Evolutionary conservation across 1,284 basidiomycete genomes (phyloP), one percentile per base, ranked within the genome.

Genomic region (Lignosus rhinocerotis): DNA sequence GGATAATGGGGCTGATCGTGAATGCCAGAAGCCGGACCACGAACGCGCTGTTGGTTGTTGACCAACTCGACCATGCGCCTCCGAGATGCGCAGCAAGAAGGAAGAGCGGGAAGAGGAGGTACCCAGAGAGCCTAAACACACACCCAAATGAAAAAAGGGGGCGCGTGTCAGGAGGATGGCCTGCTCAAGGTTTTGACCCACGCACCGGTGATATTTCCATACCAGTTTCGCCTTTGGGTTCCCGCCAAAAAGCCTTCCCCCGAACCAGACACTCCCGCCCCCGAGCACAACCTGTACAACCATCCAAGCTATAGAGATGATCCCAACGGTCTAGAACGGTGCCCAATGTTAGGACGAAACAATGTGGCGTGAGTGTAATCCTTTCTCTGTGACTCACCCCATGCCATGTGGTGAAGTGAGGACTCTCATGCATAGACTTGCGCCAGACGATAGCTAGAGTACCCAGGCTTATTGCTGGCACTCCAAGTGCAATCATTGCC

Each of bases 131-230:
- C 63, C 87, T 88, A 12, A 30, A 17, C 36, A 11, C 12, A n/a
- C 25, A 38, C 41, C n/a, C 12, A 31, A 8, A 33, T 12, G 21
- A 36, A 16, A 36, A 16, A 17, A 14, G 39, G n/a, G 14, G 2
- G 17, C n/a, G 14, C 19, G 21, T 6, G 19, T 19, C 25, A 45
- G 19, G 21, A 36, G 42, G 34, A 21, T 30, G 11, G 39, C 36
- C 19, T 17, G 12, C 21, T 19, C 7, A 30, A 42, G 6, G 42
- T 9, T 34, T 33, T 19, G 41, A n/a, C 34, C 4, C 21, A 19
- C 36, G 50, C 61, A 86, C 87, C 88, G 76, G 66, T 91, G 88
- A 61, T 89, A 90, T 68, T 90, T 90, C 87, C 88, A 90, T n/a
- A 89, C 52, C 0, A 73, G 67, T 68, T 88, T 91, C 25, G 88